These are phyloP conservation scores for Metschnikowia chrysomelidarum DNA, from an alignment of 805 yeast species.

Conservation along the genomic window DNA sequence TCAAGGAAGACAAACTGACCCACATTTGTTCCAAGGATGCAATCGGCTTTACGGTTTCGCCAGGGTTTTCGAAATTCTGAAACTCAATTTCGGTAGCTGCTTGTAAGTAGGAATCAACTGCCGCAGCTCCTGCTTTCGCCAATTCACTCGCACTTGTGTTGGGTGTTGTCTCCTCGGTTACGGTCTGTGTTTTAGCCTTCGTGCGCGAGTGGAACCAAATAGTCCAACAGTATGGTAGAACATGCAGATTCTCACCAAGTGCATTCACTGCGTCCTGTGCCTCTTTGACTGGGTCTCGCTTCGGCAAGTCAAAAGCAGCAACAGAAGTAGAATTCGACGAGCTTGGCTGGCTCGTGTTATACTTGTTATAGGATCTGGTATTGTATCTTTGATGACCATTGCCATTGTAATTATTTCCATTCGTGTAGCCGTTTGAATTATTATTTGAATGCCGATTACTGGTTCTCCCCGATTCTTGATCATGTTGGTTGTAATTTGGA, in stretches of 20 bases:
- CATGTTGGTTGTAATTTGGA: slow-evolving; percentile 4
- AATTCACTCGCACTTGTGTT: slow-evolving; percentile 17
- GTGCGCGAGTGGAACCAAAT: slow-evolving; percentile 47
- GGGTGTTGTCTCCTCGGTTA: slow-evolving; percentile 14
- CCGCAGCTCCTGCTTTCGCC: slow-evolving; percentile 22
- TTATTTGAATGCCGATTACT: slow-evolving; percentile 10
- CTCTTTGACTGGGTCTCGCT: slow-evolving; percentile 34
- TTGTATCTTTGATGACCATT: slow-evolving; percentile 11
- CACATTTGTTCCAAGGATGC: slow-evolving; percentile 55
- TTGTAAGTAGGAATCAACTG: slow-evolving; percentile 45
- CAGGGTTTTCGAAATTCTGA: slow-evolving; percentile 23
- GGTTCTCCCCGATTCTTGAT: slow-evolving; percentile 9
- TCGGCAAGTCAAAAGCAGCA: slow-evolving; percentile 28
- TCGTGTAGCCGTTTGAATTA: slow-evolving; percentile 9
- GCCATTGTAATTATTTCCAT: slow-evolving; percentile 10
- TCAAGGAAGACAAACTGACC: slow-evolving; percentile 41
- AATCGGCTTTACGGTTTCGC: slow-evolving; percentile 28
- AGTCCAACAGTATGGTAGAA: slow-evolving; percentile 48
- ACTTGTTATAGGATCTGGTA: slow-evolving; percentile 6
- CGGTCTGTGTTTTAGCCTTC: slow-evolving; percentile 19
- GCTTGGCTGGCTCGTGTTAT: slow-evolving; percentile 7
- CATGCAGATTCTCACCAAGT: slow-evolving; percentile 28
- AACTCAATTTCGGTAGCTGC: slow-evolving; percentile 45
- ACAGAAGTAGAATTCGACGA: slow-evolving; percentile 3
- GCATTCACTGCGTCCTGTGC: slow-evolving; percentile 29